Base-by-base conservation (phyloP, 495 filamentous ascomycete genomes). In the Aspergillus bridgeri region DNA sequence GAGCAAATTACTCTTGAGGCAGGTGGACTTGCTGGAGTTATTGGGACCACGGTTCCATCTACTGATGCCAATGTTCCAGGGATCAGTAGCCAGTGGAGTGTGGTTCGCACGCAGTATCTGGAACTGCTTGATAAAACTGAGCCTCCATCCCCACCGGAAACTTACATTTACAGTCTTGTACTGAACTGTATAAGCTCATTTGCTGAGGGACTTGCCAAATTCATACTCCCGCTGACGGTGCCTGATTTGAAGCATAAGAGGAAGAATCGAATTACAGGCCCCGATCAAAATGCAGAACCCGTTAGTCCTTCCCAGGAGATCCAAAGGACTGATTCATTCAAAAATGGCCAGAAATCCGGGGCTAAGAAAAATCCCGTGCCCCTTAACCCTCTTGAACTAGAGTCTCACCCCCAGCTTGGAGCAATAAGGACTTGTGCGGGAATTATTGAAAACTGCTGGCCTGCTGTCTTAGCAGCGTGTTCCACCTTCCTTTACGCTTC, bases 51-150 rank as follows among this genome's bases (percentile, higher is more conserved):
- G 25, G 88, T 90, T n/a, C 72, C 81, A 13, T 77, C 83, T 5
- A 83, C 81, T 42, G 85, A 86, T 20, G 75, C 79, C 33, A 87
- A 82, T 60, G 83, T 83, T 0, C 68, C 79, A 45, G 94, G 90
- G 6, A 90, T 98, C 63, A 96, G 91, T 69, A 83, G 76, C 24
- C 87, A 92, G 63, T 97, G 91, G 92, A 98, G 95, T 75, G 80
- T 87, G 20, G 83, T 95, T 63, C 80, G 90, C 53, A 90, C 90
- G 19, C 86, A 92, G 22, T 98, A 92, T 67, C 88, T 98, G 42
- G 94, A 98, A 56, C 88, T 96, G 50, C 82, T 98, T 11, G 94
- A 98, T 73, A 98, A 98, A 69, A 79, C 84, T 3, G 93, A 98
- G 29, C 81, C 94, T 5, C 91, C 93, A 4, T 54, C 71, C 8